Base-by-base conservation (phyloP, 352 stramenopile genomes). In the Phytophthora sansomeana region DNA sequence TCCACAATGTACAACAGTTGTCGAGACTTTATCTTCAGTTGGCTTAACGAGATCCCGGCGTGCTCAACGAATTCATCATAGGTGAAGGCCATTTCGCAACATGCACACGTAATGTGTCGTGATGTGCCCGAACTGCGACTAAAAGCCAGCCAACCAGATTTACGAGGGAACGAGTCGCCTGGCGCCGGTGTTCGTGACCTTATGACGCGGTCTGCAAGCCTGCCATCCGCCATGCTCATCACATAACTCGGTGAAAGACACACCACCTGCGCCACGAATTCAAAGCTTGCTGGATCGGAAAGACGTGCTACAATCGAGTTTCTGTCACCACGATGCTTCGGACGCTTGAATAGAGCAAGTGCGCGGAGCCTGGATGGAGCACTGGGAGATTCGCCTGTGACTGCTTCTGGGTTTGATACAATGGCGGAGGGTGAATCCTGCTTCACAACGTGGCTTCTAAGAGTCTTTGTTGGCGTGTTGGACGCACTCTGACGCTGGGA, bases 221-320 rank as follows among this genome's bases (percentile, higher is more conserved):
- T 61, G 14, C 70, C 70, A 21, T 78, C 61, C 26, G 43, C 29
- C 70, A 78, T 78, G 24, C 38, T 75, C 60, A 75, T 68, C 30
- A 78, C 65, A 39, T 78, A 78, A n/a, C 67, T 78, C 0, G 55
- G 52, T 21, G 70, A 57, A 7, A 78, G 47, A 46, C 70, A 78
- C 11, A 78, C 70, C 21, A 78, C 48, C 2, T 71, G 59, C 0
- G 60, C 70, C 51, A 75, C 43, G 29, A 72, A 78, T 0, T 72
- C 47, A 13, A 74, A 50, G 8, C 10, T 33, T 16, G 26, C 6
- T 42, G 55, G 11, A 9, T 65, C 55, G 1, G 38, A 7, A 17
- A 63, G 32, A 28, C 46, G 51, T 6, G 61, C 61, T 6, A 36
- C 54, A 1, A 41, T 33, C 5, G 48, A 59, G 7, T 8, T 38